phyloP scores from a whole-genome alignment of 257 asterid genomes.

The Cordia subcordata region DNA sequence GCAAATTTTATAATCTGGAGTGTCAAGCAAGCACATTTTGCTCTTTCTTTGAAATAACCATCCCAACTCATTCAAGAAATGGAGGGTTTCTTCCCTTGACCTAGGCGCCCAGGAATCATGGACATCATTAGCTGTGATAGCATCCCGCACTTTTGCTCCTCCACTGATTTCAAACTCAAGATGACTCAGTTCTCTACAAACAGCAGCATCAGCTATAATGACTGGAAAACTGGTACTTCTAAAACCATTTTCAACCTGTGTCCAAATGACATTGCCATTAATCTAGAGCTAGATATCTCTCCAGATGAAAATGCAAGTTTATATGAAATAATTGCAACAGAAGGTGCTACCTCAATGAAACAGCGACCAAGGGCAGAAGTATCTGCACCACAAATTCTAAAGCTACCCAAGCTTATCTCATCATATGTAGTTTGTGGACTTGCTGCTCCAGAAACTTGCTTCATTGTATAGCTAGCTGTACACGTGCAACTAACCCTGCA shows the following conservation, averaged over 20 bases:
- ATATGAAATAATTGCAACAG: neutral
- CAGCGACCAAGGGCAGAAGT: constrained; percentile 58
- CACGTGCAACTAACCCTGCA: constrained; percentile 74
- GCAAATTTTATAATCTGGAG: constrained; percentile 46
- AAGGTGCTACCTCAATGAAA: constrained; percentile 65
- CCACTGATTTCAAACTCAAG: constrained; percentile 56
- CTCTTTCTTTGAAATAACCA: constrained; percentile 86
- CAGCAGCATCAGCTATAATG: constrained; percentile 67
- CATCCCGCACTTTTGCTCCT: constrained; percentile 22
- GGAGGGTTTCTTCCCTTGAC: constrained; percentile 49
- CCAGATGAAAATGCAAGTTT: neutral
- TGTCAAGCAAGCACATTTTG: constrained; percentile 36
- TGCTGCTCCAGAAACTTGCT: constrained; percentile 26
- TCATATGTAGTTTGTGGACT: constrained; percentile 32
- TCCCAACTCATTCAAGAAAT: constrained; percentile 80
- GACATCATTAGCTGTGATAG: constrained; percentile 19
- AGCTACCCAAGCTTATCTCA: constrained; percentile 45
- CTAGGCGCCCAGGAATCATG: constrained; percentile 27
- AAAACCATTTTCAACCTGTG: constrained; percentile 65
- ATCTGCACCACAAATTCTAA: constrained; percentile 35
- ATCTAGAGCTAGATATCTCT: neutral
- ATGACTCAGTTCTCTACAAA: constrained; percentile 71
- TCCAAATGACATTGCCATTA: neutral
- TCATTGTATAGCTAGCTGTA: constrained; percentile 34
- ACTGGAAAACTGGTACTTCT: constrained; percentile 67